Evolutionary conservation across 805 yeast species (phyloP).

Genomic region (Lipomyces kockii): DNA sequence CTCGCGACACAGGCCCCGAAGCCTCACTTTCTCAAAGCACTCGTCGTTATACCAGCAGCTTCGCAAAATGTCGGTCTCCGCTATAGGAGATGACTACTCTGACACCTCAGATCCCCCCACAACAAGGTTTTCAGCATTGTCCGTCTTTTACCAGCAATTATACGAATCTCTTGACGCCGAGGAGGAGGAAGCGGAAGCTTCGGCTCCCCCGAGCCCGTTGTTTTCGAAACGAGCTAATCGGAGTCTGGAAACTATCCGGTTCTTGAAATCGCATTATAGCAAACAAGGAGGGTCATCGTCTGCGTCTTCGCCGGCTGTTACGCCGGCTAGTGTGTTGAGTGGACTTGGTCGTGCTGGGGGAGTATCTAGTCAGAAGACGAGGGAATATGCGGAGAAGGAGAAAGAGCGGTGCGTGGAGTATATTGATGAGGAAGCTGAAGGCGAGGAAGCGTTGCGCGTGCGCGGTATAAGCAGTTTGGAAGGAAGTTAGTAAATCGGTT

Average conservation of each 20-base stretch:
- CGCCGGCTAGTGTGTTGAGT: constrained; percentile 16
- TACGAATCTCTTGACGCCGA: constrained; percentile 17
- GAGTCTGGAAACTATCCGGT: constrained; percentile 30
- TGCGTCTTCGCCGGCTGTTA: constrained; percentile 14
- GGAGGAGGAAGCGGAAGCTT: constrained; percentile 1
- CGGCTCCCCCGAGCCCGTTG: constrained; percentile 7
- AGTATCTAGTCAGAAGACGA: constrained; percentile 15
- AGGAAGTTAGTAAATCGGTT: background rate
- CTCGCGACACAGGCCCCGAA: constrained; percentile 17
- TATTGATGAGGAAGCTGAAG: constrained; percentile 7
- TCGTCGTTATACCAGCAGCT: constrained; percentile 24
- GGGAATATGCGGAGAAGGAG: constrained; percentile 16
- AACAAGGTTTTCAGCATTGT: constrained; percentile 9
- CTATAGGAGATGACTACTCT: background rate
- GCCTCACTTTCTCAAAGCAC: constrained; percentile 16
- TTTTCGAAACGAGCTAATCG: constrained; percentile 9
- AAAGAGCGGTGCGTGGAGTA: constrained; percentile 1
- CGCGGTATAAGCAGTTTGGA: constrained; percentile 1
- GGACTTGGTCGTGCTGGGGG: constrained; percentile 27
- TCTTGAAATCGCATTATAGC: constrained; percentile 21
- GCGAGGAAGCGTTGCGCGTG: constrained; percentile 13
- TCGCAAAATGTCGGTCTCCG: constrained; percentile 5
- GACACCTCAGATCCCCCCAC: background rate
- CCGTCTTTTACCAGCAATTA: constrained; percentile 8
- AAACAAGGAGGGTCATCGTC: constrained; percentile 7